These are phyloP conservation scores for Lachnellula cervina DNA, from an alignment of 2,329 filamentous ascomycete species.

Conservation along the genomic window DNA sequence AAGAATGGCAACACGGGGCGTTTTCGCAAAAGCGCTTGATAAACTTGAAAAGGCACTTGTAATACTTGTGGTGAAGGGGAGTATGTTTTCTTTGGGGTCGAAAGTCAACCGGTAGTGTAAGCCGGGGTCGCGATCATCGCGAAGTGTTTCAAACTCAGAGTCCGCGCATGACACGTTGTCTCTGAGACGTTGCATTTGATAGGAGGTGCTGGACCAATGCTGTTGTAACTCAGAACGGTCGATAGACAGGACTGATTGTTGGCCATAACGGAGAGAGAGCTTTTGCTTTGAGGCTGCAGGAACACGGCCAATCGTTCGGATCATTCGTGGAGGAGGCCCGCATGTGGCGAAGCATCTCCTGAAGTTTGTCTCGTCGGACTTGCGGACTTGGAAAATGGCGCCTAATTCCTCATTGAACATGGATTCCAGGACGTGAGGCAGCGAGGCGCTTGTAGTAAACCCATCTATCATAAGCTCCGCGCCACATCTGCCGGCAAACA, in stretches of 20 bases:
- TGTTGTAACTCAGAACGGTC: conserved; percentile 72
- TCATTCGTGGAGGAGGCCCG: conserved; percentile 73
- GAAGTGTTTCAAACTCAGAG: conserved; percentile 70
- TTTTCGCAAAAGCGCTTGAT: conserved; percentile 43
- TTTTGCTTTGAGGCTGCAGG: conserved; percentile 66
- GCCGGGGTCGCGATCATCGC: conserved; percentile 73
- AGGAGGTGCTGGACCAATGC: conserved; percentile 83
- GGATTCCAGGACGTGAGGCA: conserved; percentile 60
- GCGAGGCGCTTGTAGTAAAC: conserved; percentile 56
- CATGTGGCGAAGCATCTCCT: conserved; percentile 87
- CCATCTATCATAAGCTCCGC: conserved; percentile 79
- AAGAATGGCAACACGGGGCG: conserved; percentile 81
- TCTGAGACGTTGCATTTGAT: conserved; percentile 83
- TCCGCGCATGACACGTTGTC: conserved; percentile 88
- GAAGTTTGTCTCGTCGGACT: conserved; percentile 78
- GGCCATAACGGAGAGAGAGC: conserved; percentile 68
- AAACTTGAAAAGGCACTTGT: conserved; percentile 31
- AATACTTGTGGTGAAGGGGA: conserved; percentile 56
- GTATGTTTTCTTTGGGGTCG: conserved; percentile 67
- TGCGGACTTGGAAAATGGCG: conserved; percentile 90
- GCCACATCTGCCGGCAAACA: conserved; percentile 91
- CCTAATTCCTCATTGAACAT: conserved; percentile 97
- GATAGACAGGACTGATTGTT: conserved; percentile 63
- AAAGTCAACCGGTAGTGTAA: conserved; percentile 80
- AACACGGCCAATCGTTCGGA: conserved; percentile 79